Evolutionary conservation across 1,284 basidiomycete genomes (phyloP), one percentile per base, ranked within the genome.

Genomic region (Chiua sp.): DNA sequence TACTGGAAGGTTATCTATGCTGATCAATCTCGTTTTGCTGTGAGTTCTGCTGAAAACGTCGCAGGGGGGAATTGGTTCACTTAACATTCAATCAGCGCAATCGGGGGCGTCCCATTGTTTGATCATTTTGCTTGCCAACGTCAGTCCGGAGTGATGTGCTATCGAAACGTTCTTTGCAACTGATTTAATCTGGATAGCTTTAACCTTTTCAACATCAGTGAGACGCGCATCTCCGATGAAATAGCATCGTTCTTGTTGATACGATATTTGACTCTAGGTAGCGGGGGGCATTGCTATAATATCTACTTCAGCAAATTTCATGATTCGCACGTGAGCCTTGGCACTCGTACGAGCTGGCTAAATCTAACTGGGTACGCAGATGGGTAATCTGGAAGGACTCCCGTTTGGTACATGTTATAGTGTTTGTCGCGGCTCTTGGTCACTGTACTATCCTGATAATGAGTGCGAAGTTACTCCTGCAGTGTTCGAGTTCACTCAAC

Each of bases 251-350:
- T 23, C 44, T 33, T 16, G 5, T 18, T 55, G 11, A 62, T 22
- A n/a, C 7, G 12, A 12, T 33, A 18, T 22, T 23, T 12, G 37
- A 15, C 26, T 2, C 16, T 47, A 71, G 69, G 8, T 64, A 30
- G 0, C 28, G 16, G 51, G 18, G 7, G 44, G 16, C 32, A 53
- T 68, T 28, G 51, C 59, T 48, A 57, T 71, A 13, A 67, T 59
- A 26, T 39, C 59, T 55, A 49, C 61, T 22, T 69, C 72, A 1
- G 54, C 58, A 30, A 71, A 74, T 51, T 16, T 71, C 37, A 70
- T 73, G 71, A 61, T 71, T 51, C 71, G 72, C 47, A 69, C 72
- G 70, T 71, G 39, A 32, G 71, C n/a, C 53, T 11, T 10, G 3
- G 18, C 26, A 7, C 10, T 50, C 26, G n/a, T 48, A 4, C 32